phyloP scores from a whole-genome alignment of 2,329 filamentous ascomycete species.

The Coniochaeta ligniaria region DNA sequence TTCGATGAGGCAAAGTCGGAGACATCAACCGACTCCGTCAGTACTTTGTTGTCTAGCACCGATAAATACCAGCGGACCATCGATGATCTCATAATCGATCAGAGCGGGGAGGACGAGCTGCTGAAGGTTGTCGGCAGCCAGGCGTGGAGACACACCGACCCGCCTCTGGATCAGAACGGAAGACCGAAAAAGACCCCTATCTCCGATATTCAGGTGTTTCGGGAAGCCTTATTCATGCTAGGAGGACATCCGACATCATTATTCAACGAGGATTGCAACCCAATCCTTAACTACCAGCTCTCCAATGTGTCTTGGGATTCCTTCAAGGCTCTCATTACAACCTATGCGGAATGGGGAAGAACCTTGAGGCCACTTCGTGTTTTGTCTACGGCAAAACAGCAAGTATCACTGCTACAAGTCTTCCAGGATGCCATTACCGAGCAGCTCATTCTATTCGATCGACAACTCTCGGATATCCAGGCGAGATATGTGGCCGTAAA shows the following conservation, averaged over 20 bases:
- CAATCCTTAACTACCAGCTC: slow-evolving; percentile 36
- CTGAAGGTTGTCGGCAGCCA: slow-evolving; percentile 33
- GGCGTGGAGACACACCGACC: slow-evolving; percentile 31
- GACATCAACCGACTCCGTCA: slow-evolving; percentile 22
- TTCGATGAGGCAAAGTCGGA: slow-evolving; percentile 28
- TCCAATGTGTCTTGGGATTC: slow-evolving; percentile 41
- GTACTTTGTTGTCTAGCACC: slow-evolving; percentile 26
- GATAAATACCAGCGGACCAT: slow-evolving; percentile 9
- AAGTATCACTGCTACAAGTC: slow-evolving; percentile 58
- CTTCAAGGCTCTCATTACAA: slow-evolving; percentile 37
- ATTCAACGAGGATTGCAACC: slow-evolving; percentile 42
- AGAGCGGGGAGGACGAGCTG: slow-evolving; percentile 21
- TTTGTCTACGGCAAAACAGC: slow-evolving; percentile 35
- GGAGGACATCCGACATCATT: slow-evolving; percentile 69
- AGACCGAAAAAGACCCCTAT: slow-evolving; percentile 37
- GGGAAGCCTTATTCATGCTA: slow-evolving; percentile 82
- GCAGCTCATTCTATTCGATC: slow-evolving; percentile 52
- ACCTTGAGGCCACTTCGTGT: slow-evolving; percentile 36
- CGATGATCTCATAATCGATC: slow-evolving; percentile 8
- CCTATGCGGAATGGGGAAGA: slow-evolving; percentile 39
- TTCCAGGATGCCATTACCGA: slow-evolving; percentile 58
- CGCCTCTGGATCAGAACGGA: slow-evolving; percentile 20
- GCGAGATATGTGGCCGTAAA: slow-evolving; percentile 47
- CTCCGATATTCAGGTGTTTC: slow-evolving; percentile 65
- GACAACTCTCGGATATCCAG: slow-evolving; percentile 51